These are phyloP conservation scores for Cucumis sativus DNA, from an alignment of 306 rosid species.

Conservation along the genomic window DNA sequence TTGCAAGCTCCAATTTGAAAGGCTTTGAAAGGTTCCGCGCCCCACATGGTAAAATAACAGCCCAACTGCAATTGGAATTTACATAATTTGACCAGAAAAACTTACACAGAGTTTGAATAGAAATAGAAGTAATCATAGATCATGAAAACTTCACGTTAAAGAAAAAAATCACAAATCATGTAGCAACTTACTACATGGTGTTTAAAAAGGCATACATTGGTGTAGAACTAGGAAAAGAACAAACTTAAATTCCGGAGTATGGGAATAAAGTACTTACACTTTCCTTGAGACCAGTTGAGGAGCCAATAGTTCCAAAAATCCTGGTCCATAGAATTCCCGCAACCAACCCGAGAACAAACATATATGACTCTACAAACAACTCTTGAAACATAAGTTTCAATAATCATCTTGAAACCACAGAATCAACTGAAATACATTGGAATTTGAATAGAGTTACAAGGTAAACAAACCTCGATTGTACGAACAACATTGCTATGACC, in stretches of 20 bases:
- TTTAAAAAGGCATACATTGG: neutral
- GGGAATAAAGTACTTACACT: conserved; percentile 45
- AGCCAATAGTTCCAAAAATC: conserved; percentile 77
- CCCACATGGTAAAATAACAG: conserved; percentile 70
- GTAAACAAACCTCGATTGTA: conserved; percentile 55
- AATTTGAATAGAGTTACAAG: neutral
- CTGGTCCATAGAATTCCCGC: conserved; percentile 85
- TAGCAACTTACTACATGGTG: neutral
- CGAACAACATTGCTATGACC: conserved; percentile 71
- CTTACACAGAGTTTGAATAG: neutral
- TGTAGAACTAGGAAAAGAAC: conserved; percentile 4
- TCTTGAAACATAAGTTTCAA: conserved; percentile 4
- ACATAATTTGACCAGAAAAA: neutral
- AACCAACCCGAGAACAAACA: conserved; percentile 92
- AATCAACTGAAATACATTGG: neutral
- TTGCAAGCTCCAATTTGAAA: conserved; percentile 92
- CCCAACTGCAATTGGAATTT: conserved; percentile 63
- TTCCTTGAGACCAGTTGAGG: conserved; percentile 68
- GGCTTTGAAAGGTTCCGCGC: conserved; percentile 51
- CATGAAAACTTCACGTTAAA: neutral
- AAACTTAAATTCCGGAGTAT: conserved; percentile 20
- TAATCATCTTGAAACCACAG: conserved; percentile 6
- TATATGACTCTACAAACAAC: conserved; percentile 51
- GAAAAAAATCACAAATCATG: conserved; percentile 1
- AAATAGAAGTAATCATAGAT: neutral